Evolutionary conservation across 768 basidiomycete species (phyloP), one percentile per base, ranked within the genome.

Genomic region (Suillus fuscotomentosus): DNA sequence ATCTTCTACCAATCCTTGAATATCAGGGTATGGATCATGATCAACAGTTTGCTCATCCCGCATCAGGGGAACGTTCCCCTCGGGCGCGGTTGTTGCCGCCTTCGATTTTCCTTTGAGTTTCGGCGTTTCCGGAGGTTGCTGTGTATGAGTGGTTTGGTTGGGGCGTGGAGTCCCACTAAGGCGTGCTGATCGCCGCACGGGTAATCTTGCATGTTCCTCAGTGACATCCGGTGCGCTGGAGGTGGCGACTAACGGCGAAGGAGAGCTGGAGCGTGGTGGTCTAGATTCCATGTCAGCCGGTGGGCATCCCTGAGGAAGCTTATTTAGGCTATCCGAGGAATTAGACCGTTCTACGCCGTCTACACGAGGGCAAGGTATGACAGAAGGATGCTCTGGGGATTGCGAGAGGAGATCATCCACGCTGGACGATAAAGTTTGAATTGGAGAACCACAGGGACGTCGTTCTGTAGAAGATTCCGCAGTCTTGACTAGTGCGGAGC

Each of bases 131-230:
- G 64, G 34, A 54, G 67, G 9, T 71, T 72, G 57, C 67, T 70
- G 24, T 13, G 54, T 53, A 27, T 39, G 41, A 50, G 11, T 24
- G 60, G 39, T n/a, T 45, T 34, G 41, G 60, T 39, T 68, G 69
- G 62, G 65, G 66, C 64, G 73, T 53, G 76, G 77, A 27, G 70
- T 71, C 20, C 69, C 65, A 66, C 80, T 82, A 43, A 75, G 76
- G 50, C 76, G 75, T 34, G 78, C 78, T 63, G 81, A 81, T 56
- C 76, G 72, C 61, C 79, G 75, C 22, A 78, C 63, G 24, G 79
- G 78, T 20, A 73, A 76, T 27, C 1, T 57, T 7, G 60, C 17
- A 61, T 15, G 10, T 45, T 41, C 51, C 22, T 61, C 47, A 55
- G 54, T 55, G 11, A 17, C 13, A 39, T 50, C 53, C 22, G 13